Evolutionary conservation across 2,329 filamentous ascomycete species (phyloP).

Genomic region (Cercospora canescens): DNA sequence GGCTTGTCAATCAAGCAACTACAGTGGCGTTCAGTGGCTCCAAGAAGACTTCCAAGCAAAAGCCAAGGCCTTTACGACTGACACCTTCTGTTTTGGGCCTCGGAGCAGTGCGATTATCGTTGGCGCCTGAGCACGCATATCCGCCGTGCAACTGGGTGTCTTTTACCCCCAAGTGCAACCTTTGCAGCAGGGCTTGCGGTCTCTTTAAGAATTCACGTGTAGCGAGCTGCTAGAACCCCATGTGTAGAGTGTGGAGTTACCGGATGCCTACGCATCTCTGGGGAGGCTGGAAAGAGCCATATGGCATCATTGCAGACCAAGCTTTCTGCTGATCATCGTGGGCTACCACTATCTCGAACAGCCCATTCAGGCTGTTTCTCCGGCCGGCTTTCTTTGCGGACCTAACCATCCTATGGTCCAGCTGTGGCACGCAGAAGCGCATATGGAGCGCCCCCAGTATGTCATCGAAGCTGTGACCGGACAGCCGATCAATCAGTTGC

Average conservation of each 20-base stretch:
- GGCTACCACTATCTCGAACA: not conserved
- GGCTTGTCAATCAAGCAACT: conserved; percentile 2
- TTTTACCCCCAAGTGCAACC: not conserved
- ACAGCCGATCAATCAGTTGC: not conserved
- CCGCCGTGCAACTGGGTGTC: not conserved
- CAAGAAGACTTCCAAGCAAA: conserved; percentile 7
- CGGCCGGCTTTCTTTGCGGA: not conserved
- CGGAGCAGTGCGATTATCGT: not conserved
- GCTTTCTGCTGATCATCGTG: not conserved
- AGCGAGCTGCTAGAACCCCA: not conserved
- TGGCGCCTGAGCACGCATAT: not conserved
- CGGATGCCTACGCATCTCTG: not conserved
- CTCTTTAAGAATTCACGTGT: not conserved
- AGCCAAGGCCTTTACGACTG: not conserved
- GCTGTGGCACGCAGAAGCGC: not conserved
- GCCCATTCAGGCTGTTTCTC: not conserved
- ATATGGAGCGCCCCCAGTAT: too few relatives aligned
- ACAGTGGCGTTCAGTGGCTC: conserved; percentile 1
- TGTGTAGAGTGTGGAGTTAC: not conserved
- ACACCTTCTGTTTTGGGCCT: conserved; percentile 7
- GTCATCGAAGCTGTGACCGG: too few relatives aligned
- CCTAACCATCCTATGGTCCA: not conserved
- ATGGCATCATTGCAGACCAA: not conserved
- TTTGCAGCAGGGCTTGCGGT: not conserved
- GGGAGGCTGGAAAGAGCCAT: not conserved